Conservation (phyloP, 352 stramenopile species). For the Pythium dissimile region DNA sequence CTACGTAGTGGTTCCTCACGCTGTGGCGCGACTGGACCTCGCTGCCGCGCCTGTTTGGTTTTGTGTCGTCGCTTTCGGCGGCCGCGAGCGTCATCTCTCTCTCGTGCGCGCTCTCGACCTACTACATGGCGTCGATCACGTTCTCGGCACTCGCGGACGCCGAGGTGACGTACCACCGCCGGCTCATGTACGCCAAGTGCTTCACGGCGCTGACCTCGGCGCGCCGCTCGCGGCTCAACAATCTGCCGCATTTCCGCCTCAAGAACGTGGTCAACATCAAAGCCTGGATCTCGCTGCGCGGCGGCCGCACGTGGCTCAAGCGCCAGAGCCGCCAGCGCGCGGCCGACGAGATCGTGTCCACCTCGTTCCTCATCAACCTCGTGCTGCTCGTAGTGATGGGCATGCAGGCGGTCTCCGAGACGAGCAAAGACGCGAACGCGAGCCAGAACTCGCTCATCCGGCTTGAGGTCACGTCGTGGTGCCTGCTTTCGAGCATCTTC, state of each 20-base stretch:
- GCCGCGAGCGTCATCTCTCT: constrained; percentile 49
- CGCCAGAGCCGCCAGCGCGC: constrained; percentile 79
- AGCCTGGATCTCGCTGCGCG: constrained; percentile 86
- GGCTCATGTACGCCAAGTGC: constrained; percentile 87
- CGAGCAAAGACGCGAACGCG: constrained; percentile 34
- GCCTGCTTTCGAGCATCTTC: constrained; percentile 83
- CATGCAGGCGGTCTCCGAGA: constrained; percentile 75
- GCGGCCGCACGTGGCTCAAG: constrained; percentile 85
- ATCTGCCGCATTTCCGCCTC: constrained; percentile 85
- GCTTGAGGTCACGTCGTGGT: constrained; percentile 87
- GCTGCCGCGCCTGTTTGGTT: constrained; percentile 8
- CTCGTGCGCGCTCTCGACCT: constrained; percentile 73
- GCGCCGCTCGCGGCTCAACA: constrained; percentile 72
- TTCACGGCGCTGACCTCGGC: constrained; percentile 88
- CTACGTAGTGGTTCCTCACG: constrained; percentile 31
- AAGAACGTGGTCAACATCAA: constrained; percentile 92
- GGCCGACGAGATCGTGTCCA: constrained; percentile 88
- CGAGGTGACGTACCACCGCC: constrained; percentile 83
- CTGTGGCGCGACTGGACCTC: constrained; percentile 21
- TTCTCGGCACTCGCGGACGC: constrained; percentile 77
- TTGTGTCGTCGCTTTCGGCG: constrained; percentile 21
- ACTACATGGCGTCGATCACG: constrained; percentile 68
- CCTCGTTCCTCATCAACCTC: constrained; percentile 85
- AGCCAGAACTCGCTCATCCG: constrained; percentile 65
- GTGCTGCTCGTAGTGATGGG: constrained; percentile 83